Percentiles rank a stretch among this genome's conserved stretches.
phyloP scores from a whole-genome alignment of 83 land plant genomes.

The Isoetes engelmannii region DNA sequence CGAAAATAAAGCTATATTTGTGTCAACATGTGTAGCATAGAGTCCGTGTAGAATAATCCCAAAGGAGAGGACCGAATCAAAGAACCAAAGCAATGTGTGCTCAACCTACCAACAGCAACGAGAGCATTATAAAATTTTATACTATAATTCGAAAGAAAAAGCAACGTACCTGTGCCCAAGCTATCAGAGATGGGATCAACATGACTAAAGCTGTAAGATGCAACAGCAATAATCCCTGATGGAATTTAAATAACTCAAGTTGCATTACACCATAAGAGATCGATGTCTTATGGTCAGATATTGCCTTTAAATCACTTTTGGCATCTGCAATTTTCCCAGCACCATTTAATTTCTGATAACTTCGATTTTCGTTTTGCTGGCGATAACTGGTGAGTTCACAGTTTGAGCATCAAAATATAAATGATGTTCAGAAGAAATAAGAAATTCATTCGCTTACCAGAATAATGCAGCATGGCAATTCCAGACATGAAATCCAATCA shows the following conservation, averaged over 20 bases:
- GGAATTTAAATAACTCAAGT: conserved; percentile 59
- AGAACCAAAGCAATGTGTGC: conserved; percentile 60
- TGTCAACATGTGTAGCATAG: conserved; percentile 39
- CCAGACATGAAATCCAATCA: conserved; percentile 59
- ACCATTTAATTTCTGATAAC: neutral
- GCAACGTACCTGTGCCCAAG: conserved; percentile 80
- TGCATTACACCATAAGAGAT: conserved; percentile 60
- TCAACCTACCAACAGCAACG: conserved; percentile 3
- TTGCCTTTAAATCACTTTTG: too few relatives aligned
- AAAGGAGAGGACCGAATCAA: conserved; percentile 60
- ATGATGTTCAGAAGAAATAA: too few relatives aligned
- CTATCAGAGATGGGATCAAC: conserved; percentile 81
- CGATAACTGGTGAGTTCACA: conserved; percentile 32
- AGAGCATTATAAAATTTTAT: neutral
- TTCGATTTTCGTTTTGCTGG: conserved; percentile 25
- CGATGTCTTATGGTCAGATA: conserved; percentile 14
- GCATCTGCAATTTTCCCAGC: conserved; percentile 10
- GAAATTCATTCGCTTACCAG: conserved; percentile 38
- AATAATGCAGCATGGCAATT: conserved; percentile 65
- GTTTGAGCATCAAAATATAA: too few relatives aligned
- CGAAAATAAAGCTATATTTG: conserved; percentile 18
- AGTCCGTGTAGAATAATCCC: conserved; percentile 82
- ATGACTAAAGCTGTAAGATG: conserved; percentile 66
- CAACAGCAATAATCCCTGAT: conserved; percentile 64
- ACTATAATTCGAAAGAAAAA: neutral